These are phyloP conservation scores for Copromyces sp. DNA, from an alignment of 495 filamentous ascomycete species.

Conservation along the genomic window DNA sequence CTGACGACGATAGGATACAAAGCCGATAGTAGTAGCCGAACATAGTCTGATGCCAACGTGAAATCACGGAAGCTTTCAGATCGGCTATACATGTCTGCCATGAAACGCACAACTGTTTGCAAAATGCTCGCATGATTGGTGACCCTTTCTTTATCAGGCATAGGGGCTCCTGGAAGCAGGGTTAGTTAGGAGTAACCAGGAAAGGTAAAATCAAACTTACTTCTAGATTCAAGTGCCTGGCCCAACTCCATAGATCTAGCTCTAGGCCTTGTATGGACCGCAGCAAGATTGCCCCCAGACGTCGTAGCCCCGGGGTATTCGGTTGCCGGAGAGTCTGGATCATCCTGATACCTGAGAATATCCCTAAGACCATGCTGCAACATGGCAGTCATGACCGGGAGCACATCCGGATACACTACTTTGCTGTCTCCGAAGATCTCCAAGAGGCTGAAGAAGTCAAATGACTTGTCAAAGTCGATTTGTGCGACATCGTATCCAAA, in stretches of 20 bases:
- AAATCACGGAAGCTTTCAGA: constrained; percentile 73
- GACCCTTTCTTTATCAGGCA: constrained; percentile 38
- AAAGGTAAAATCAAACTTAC: constrained; percentile 24
- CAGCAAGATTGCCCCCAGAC: constrained; percentile 9
- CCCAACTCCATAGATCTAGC: constrained; percentile 38
- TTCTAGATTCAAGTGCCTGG: constrained; percentile 40
- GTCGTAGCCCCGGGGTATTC: constrained; percentile 13
- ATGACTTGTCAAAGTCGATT: constrained; percentile 60
- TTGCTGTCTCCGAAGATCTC: constrained; percentile 58
- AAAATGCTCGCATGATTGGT: constrained; percentile 48
- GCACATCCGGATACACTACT: constrained; percentile 65
- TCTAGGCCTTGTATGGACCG: constrained; percentile 26
- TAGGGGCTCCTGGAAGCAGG: constrained; percentile 13
- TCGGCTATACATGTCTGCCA: constrained; percentile 63
- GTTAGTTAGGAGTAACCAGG: constrained; percentile 6
- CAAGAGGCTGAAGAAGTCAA: constrained; percentile 62
- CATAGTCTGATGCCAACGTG: constrained; percentile 62
- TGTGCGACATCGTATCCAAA: constrained; percentile 73
- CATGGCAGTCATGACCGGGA: constrained; percentile 79
- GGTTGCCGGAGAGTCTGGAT: constrained; percentile 41
- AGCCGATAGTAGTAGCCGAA: constrained; percentile 63
- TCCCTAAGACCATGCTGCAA: constrained; percentile 68
- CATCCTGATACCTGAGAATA: constrained; percentile 51
- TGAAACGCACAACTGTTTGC: constrained; percentile 64
- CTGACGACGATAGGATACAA: constrained; percentile 81